These are phyloP conservation scores for Solanum chilense DNA, from an alignment of 257 asterid genomes.

Conservation along the genomic window DNA sequence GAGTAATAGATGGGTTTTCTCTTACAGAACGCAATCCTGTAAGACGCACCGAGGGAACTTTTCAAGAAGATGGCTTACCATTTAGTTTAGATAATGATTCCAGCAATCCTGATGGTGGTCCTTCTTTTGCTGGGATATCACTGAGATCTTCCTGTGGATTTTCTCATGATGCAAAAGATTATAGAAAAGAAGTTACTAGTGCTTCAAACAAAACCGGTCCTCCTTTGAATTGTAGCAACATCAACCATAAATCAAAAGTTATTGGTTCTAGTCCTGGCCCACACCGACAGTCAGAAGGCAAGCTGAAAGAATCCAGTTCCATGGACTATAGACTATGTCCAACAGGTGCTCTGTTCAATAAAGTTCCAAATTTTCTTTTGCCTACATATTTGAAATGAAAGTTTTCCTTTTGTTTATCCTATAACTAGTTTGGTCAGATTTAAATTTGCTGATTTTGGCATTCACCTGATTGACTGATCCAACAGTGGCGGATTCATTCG, in stretches of 20 bases:
- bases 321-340: slow-evolving; percentile 22
- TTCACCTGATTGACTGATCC: slow-evolving; percentile 12
- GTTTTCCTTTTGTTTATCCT: neutral
- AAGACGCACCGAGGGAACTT: slow-evolving; percentile 17
- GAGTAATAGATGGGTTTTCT: slow-evolving; percentile 30
- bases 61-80: slow-evolving; percentile 59
- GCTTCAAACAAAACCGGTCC: neutral
- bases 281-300: slow-evolving; percentile 34
- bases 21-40: slow-evolving; percentile 16
- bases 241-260: slow-evolving; percentile 18
- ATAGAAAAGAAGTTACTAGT: slow-evolving; percentile 26
- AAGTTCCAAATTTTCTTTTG: neutral
- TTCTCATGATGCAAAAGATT: slow-evolving; percentile 44
- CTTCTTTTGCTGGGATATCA: slow-evolving; percentile 39
- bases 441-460: slow-evolving; percentile 4
- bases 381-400: neutral
- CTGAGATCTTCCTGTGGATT: slow-evolving; percentile 41
- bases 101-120: slow-evolving; percentile 34
- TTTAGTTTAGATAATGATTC: slow-evolving; percentile 58
- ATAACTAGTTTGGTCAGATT: neutral
- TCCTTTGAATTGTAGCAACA: neutral
- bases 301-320: slow-evolving; percentile 43
- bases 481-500: slow-evolving; percentile 56
- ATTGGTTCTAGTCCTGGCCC: slow-evolving; percentile 4
- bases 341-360: slow-evolving; percentile 32